A percentile compares a stretch with the other conserved stretches of the same genome.
phyloP scores from a whole-genome alignment of 1,284 basidiomycete genomes.

The Puccinia horiana region DNA sequence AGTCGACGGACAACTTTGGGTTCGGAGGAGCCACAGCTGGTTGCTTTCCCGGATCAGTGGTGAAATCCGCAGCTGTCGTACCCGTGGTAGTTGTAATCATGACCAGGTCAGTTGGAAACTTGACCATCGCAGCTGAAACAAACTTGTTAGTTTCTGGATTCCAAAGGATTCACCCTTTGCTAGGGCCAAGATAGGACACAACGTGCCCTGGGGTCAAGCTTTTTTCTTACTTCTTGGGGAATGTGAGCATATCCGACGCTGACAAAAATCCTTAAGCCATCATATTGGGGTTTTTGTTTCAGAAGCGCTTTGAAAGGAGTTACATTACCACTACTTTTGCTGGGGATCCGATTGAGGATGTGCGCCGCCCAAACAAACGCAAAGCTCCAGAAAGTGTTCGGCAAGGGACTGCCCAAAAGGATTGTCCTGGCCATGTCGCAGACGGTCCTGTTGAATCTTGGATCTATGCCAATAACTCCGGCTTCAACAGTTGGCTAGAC shows the following conservation, averaged over 20 bases:
- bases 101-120: neutral
- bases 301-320: slow-evolving; percentile 5
- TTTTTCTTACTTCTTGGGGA: neutral
- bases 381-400: slow-evolving; percentile 10
- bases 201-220: neutral
- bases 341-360: slow-evolving; percentile 6
- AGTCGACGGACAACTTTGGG: too few relatives aligned
- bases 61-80: too few relatives aligned
- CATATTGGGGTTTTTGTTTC: neutral
- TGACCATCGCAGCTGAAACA: neutral
- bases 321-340: neutral
- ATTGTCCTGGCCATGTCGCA: neutral
- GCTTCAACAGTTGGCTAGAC: too few relatives aligned
- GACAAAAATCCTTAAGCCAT: neutral
- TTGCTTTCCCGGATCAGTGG: too few relatives aligned
- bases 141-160: neutral
- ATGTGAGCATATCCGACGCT: neutral
- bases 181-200: neutral
- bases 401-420: neutral
- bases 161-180: slow-evolving; percentile 10
- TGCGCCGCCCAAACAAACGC: neutral
- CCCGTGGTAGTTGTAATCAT: neutral
- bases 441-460: slow-evolving; percentile 9
- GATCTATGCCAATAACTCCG: too few relatives aligned
- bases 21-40: too few relatives aligned